Base-by-base conservation (phyloP, 768 basidiomycete genomes). In the Dictyophora rubrovolvata region DNA sequence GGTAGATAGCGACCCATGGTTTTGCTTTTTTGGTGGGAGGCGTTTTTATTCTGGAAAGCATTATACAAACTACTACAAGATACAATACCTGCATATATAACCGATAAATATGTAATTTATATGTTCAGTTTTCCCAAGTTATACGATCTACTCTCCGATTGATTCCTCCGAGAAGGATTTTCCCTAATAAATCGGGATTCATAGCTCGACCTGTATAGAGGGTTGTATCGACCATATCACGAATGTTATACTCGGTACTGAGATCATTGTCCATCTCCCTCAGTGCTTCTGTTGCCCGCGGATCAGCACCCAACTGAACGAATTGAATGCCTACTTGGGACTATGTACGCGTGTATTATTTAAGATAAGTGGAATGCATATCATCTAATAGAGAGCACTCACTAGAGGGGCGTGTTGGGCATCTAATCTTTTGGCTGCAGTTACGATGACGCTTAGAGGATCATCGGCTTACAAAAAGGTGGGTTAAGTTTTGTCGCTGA, bases 151-250 rank as follows among this genome's bases (percentile, higher is more conserved):
- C 70, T 16, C 78, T 69, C 3, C 83, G 75, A 66, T 85, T 84
- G 56, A 87, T 81, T 1, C 84, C 86, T 33, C 85, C 85, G 20
- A 86, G 69, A 10, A 87, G 71, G 36, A 83, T 78, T 69, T 87
- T 87, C 56, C 80, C 75, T 60, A 87, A 67, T 60, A 75, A 68
- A 18, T 78, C 76, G 0, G 75, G 74, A 42, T 67, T 75, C 60
- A 86, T 62, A 28, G 71, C 56, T 7, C 75, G 69, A 11, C 72
- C 75, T 6, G 69, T 66, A 63, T 76, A 85, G 4, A 79, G 79
- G 0, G 83, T 84, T 2, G 84, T 86, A 64, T 87, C 86, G 0
- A 88, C 84, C 21, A 87, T 87, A 64, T 88, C 86, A 35, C 82
- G 73, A 17, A 82, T 71, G 21, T 69, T 66, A 63, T 79, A 69